Conservation (phyloP, 208 protist species). For the Leishmania lainsoni region DNA sequence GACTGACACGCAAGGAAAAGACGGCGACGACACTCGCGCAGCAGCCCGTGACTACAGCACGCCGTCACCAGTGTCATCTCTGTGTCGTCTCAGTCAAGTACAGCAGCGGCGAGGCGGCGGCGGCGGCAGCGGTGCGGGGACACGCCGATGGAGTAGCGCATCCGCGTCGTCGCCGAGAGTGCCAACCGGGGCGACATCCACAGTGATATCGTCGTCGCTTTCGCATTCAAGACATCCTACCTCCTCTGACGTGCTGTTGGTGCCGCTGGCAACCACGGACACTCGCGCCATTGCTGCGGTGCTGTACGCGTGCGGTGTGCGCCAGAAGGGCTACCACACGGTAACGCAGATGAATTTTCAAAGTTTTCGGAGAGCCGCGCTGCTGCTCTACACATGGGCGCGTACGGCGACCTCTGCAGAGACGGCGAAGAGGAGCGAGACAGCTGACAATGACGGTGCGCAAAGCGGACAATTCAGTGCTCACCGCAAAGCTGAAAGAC, state of each 20-base stretch:
- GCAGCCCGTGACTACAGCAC: not conserved
- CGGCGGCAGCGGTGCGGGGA: not conserved
- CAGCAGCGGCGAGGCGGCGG: not conserved
- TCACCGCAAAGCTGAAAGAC: not conserved
- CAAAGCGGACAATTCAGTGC: not conserved
- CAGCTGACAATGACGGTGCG: not conserved
- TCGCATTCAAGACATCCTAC: not conserved
- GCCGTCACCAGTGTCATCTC: not conserved
- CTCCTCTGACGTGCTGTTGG: not conserved
- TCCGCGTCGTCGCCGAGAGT: not conserved
- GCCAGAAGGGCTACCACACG: constrained; percentile 59
- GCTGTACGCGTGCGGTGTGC: constrained; percentile 50
- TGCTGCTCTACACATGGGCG: constrained; percentile 61
- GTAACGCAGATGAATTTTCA: constrained; percentile 50
- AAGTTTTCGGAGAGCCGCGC: constrained; percentile 61
- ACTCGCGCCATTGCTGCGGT: constrained; percentile 47
- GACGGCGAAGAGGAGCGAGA: not conserved
- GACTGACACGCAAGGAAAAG: not conserved
- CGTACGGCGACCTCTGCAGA: constrained; percentile 4
- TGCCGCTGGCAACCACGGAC: constrained; percentile 42
- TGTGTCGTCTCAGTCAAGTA: constrained; percentile 19
- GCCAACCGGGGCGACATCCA: not conserved
- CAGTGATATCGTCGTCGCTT: not conserved
- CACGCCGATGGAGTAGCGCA: not conserved
- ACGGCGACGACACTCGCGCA: not conserved